Conservation (phyloP, 1,139 yeast genomes). For the Groenewaldozyma auringiensis region DNA sequence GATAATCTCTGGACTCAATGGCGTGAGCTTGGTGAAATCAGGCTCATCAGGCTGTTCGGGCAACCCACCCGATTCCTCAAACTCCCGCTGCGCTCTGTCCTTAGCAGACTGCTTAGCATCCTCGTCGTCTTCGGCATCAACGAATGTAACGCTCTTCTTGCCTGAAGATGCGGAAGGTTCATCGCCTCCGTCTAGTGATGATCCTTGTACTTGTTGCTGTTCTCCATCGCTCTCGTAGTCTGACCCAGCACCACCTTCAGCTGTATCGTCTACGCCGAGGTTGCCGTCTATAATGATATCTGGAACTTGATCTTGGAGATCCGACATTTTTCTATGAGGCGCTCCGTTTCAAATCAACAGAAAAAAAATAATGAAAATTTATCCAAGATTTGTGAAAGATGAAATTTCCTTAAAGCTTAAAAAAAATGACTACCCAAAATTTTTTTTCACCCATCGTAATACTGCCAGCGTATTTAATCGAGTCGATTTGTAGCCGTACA, state of each 20-base stretch:
- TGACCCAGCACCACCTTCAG: constrained; percentile 21
- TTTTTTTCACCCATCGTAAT: no score
- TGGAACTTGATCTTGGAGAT: constrained; percentile 78
- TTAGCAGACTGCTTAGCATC: background rate
- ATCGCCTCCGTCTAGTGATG: constrained; percentile 29
- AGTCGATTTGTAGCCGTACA: no score
- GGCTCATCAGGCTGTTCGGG: constrained; percentile 94
- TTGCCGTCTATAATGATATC: constrained; percentile 77
- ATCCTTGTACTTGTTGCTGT: constrained; percentile 34
- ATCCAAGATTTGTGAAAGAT: background rate
- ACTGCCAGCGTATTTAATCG: no score
- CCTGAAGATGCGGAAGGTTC: constrained; percentile 32
- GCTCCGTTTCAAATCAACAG: background rate
- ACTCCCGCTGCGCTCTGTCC: constrained; percentile 63
- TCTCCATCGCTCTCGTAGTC: constrained; percentile 43
- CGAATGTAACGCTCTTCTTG: constrained; percentile 79
- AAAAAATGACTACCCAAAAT: no score
- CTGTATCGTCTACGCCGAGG: constrained; percentile 36
- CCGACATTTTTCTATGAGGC: constrained; percentile 31
- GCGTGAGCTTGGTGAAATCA: constrained; percentile 69
- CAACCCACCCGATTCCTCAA: constrained; percentile 96
- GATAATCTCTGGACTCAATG: constrained; percentile 88
- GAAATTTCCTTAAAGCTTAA: background rate
- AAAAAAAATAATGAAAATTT: background rate
- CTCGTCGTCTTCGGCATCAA: constrained; percentile 53